Percentiles rank a stretch among this genome's conserved stretches.
Evolutionary conservation across 345 rosid genomes (phyloP).

Genomic region (Schrenkiella parvula): DNA sequence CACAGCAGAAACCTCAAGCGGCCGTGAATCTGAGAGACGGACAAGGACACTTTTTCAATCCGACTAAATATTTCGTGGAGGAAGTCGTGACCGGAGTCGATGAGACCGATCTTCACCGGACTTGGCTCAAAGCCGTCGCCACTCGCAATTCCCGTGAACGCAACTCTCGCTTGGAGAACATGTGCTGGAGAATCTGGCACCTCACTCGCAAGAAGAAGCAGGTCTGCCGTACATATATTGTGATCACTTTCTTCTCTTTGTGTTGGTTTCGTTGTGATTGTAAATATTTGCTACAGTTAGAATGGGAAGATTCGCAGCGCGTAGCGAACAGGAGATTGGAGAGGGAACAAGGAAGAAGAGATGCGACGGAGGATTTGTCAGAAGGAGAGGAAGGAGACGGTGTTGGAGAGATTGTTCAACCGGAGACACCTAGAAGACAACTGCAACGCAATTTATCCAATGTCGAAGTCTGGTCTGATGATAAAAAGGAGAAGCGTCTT

Average conservation of each 20-base stretch:
- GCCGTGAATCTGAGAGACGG: constrained; percentile 46
- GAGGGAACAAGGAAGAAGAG: constrained; percentile 77
- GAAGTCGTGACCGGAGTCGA: constrained; percentile 94
- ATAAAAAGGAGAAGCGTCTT: constrained; percentile 83
- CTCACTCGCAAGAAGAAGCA: constrained; percentile 97
- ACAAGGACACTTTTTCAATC: constrained; percentile 64
- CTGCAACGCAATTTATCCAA: constrained; percentile 69
- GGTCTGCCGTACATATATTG: constrained; percentile 35
- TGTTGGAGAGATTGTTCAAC: constrained; percentile 48
- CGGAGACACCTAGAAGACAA: constrained; percentile 62
- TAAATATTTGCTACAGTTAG: constrained; percentile 44
- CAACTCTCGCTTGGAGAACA: constrained; percentile 90
- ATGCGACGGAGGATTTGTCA: constrained; percentile 85
- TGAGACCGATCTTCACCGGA: constrained; percentile 80
- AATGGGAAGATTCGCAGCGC: constrained; percentile 68
- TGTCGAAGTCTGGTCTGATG: constrained; percentile 92
- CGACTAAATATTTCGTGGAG: constrained; percentile 87
- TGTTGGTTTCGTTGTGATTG: neutral
- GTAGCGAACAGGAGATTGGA: constrained; percentile 61
- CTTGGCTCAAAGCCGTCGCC: constrained; percentile 97
- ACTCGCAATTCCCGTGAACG: constrained; percentile 93
- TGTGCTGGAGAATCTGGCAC: constrained; percentile 99
- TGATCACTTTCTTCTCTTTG: neutral
- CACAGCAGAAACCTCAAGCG: constrained; percentile 36
- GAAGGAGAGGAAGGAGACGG: constrained; percentile 93